Evolutionary conservation across 2,329 filamentous ascomycete species (phyloP), one percentile per base, ranked within the genome.

Genomic region (Basipetospora chlamydospora): DNA sequence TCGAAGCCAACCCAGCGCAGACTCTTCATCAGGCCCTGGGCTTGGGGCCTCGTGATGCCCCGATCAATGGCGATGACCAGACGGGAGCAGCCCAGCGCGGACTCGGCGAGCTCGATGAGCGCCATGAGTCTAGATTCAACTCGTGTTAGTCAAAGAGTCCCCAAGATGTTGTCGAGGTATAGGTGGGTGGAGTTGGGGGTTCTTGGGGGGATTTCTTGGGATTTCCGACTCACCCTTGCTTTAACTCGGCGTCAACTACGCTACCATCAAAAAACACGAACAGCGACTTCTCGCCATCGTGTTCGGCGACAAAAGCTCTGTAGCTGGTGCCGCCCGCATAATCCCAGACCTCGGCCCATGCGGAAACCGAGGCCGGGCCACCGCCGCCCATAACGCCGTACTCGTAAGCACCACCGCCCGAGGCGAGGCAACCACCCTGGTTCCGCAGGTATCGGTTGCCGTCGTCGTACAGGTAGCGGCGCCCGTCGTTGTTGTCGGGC

Each of bases 1-100:
- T 83, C 81, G 52, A 94, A 94, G 38, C 87, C 87, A 44, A 92
- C 87, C 87, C 87, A 95, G 54, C 86, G 82, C 35, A 95, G 70
- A 49, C 85, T 87, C 56, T 80, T 84, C 50, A 80, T 74, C 46
- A 88, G 64, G 40, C 76, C 66, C 46, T 78, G 73, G 40, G 71
- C 64, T 43, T 82, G 74, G 41, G 69, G 61, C 18, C 67, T 58
- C 26, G 73, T 67, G 43, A 79, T 73, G 31, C 65, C 64, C 44
- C 85, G 80, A 55, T 88, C 84, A 43, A 93, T 68, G 57, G 83
- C 87, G 48, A 86, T 74, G 43, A 92, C 74, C 43, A 94, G 72
- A 51, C 80, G 73, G 38, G 73, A 69, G 59, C 86, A 93, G 48
- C 67, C 73, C 53, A 94, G 72, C 39, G 82, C 73, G 42, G 73